Conservation (phyloP, 208 protist species). For the Porcisia hertigi region DNA sequence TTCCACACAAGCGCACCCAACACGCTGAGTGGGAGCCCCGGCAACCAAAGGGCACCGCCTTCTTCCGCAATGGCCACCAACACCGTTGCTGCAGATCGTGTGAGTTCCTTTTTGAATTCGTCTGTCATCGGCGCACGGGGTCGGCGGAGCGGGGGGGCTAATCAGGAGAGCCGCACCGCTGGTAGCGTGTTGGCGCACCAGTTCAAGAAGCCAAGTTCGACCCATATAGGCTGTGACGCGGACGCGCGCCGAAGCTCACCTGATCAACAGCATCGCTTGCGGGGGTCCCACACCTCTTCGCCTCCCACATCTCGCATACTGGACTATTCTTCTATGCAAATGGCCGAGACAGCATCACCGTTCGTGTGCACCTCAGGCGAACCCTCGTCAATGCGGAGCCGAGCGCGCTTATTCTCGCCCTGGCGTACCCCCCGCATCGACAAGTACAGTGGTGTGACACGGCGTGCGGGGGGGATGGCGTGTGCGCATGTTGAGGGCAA, state of each 20-base stretch:
- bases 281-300: conserved; percentile 7
- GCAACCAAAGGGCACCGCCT: not conserved
- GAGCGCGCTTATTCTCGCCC: not conserved
- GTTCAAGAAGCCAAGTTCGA: not conserved
- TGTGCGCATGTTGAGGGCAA: not conserved
- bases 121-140: conserved; percentile 19
- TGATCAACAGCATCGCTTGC: not conserved
- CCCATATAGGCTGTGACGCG: not conserved
- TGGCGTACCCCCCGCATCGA: not conserved
- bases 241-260: conserved; percentile 1
- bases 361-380: not conserved
- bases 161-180: not conserved
- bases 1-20: not conserved
- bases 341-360: not conserved
- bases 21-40: not conserved
- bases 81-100: conserved; percentile 7
- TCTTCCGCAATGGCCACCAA: not conserved
- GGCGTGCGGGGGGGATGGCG: not conserved
- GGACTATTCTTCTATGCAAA: conserved; percentile 29
- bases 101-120: conserved; percentile 15
- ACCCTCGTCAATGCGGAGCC: not conserved
- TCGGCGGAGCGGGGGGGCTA: conserved; percentile 7
- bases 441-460: not conserved
- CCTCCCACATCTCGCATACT: conserved; percentile 24
- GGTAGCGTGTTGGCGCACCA: not conserved